A percentile compares a stretch with the other conserved stretches of the same genome.
These are phyloP conservation scores for Colletotrichum endophyticum DNA, from an alignment of 2,329 filamentous ascomycete species.

Conservation along the genomic window DNA sequence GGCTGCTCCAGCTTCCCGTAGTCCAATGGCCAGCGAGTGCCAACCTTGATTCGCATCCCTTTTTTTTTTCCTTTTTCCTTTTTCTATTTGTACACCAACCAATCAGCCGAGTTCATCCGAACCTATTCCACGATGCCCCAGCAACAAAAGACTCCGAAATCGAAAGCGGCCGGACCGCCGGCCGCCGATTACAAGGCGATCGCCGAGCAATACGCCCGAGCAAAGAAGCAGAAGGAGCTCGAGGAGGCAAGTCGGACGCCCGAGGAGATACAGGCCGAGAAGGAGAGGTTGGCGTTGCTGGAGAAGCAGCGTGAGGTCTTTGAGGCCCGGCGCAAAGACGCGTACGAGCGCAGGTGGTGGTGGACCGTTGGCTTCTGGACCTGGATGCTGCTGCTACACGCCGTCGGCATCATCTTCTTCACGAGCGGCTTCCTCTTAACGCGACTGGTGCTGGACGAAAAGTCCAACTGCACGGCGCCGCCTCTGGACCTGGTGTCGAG, in stretches of 20 bases:
- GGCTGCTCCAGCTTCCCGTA: conserved; percentile 5
- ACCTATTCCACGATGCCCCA: conserved; percentile 11
- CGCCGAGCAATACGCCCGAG: conserved; percentile 57
- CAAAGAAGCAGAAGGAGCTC: conserved; percentile 53
- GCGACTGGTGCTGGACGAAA: conserved; percentile 78
- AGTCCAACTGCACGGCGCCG: conserved; percentile 71
- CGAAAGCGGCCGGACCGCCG: conserved; percentile 2
- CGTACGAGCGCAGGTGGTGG: conserved; percentile 58
- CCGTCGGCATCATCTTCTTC: conserved; percentile 86
- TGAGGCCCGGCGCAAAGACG: conserved; percentile 51
- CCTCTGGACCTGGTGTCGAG: conserved; percentile 60
- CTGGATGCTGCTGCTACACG: conserved; percentile 76
- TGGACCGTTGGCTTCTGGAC: conserved; percentile 72
- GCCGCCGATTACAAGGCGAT: conserved; percentile 56
- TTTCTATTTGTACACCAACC: conserved; percentile 13
- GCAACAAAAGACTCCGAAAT: conserved; percentile 10
- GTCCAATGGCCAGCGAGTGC: conserved; percentile 18
- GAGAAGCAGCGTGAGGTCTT: conserved; percentile 51
- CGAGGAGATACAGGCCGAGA: conserved; percentile 25
- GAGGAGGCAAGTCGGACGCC: conserved; percentile 40
- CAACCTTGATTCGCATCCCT: conserved; percentile 7
- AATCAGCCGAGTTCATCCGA: background rate
- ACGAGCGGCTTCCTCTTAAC: conserved; percentile 94
- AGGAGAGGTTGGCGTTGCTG: conserved; percentile 39
- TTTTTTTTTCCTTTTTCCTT: conserved; percentile 1